phyloP scores from a whole-genome alignment of 805 yeast genomes.

The Hanseniaspora occidentalis region DNA sequence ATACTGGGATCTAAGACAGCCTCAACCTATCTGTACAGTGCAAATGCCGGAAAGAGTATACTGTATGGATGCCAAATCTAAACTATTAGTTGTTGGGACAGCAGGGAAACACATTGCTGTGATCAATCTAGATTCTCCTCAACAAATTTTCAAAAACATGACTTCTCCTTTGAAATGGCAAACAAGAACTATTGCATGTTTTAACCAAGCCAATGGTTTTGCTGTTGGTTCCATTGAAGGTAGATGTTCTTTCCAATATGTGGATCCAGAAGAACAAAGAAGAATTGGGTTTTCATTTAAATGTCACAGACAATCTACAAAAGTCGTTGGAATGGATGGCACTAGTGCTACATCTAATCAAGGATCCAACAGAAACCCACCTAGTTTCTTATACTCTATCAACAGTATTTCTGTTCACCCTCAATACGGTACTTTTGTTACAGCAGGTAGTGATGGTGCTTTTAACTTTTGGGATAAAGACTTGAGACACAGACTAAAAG shows the following conservation, averaged over 20 bases:
- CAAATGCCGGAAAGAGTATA: conserved; percentile 84
- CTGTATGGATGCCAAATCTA: conserved; percentile 72
- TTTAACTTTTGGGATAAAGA: conserved; percentile 95
- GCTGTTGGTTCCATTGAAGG: conserved; percentile 94
- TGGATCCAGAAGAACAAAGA: conserved; percentile 68
- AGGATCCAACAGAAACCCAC: conserved; percentile 18
- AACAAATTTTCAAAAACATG: conserved; percentile 58
- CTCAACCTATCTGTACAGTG: conserved; percentile 69
- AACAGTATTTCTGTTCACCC: conserved; percentile 84
- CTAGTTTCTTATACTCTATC: conserved; percentile 56
- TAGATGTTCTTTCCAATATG: conserved; percentile 86
- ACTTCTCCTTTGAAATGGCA: conserved; percentile 82
- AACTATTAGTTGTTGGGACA: conserved; percentile 81
- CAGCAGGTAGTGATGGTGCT: conserved; percentile 92
- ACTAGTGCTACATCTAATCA: conserved; percentile 36
- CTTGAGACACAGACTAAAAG: conserved; percentile 74
- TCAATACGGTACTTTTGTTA: conserved; percentile 75
- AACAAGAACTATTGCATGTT: conserved; percentile 72
- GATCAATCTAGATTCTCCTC: conserved; percentile 74
- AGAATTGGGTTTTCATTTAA: conserved; percentile 77
- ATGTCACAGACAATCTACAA: conserved; percentile 64
- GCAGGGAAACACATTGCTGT: conserved; percentile 76
- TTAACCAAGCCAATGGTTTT: conserved; percentile 84
- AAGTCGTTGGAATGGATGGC: conserved; percentile 1
- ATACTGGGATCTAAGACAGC: conserved; percentile 90